Evolutionary conservation across 1,284 basidiomycete species (phyloP).

Genomic region (Pseudomicrostroma phylloplanum): DNA sequence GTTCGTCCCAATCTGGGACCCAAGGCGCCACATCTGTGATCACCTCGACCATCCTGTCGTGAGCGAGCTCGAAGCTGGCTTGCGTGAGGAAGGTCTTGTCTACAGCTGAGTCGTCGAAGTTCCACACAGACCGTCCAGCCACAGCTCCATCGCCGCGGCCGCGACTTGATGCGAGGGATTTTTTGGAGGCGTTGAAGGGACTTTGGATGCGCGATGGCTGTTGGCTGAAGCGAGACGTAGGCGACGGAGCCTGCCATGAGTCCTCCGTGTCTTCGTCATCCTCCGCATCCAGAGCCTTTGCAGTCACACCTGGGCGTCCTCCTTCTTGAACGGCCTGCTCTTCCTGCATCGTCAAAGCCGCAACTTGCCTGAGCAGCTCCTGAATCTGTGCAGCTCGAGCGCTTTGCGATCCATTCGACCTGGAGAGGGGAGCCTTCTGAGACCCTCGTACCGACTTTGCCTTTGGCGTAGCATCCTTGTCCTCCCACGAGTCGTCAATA

Average conservation of each 20-base stretch:
- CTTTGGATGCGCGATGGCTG: neutral
- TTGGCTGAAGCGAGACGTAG: slow-evolving; percentile 1
- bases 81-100: slow-evolving; percentile 80
- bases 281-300: neutral
- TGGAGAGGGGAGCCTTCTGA: neutral
- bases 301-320: neutral
- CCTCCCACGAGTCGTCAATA: slow-evolving; percentile 1
- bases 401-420: neutral
- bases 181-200: neutral
- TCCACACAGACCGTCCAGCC: slow-evolving; percentile 5
- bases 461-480: neutral
- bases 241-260: slow-evolving; percentile 4
- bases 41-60: slow-evolving; percentile 80
- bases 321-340: neutral
- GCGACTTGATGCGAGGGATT: slow-evolving; percentile 3
- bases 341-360: neutral
- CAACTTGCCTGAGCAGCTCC: slow-evolving; percentile 4
- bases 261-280: neutral
- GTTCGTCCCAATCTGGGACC: slow-evolving; percentile 84
- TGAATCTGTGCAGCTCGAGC: neutral
- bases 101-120: slow-evolving; percentile 28
- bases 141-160: neutral
- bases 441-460: neutral
- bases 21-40: slow-evolving; percentile 94
- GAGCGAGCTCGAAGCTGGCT: slow-evolving; percentile 86